Evolutionary conservation across 169 alveolate genomes (phyloP).

Genomic region (Plasmodium cynomolgi): DNA sequence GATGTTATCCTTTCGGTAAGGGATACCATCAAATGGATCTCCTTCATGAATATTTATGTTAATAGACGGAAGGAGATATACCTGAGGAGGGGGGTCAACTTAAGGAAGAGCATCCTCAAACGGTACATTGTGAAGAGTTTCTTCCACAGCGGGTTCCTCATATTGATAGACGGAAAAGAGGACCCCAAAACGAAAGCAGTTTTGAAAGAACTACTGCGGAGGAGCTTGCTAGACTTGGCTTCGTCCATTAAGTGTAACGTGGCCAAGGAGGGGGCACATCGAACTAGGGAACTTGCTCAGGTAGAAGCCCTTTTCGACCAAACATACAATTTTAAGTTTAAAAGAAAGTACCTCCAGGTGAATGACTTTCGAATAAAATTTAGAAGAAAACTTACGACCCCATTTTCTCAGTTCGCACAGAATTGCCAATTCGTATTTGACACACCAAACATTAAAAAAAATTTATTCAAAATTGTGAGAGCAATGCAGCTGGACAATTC

Average conservation of each 20-base stretch:
- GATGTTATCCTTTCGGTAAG: conserved; percentile 25
- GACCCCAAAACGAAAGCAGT: conserved; percentile 14
- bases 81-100: background rate
- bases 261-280: background rate
- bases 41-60: conserved; percentile 44
- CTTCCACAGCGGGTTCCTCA: conserved; percentile 70
- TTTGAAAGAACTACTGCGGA: conserved; percentile 2
- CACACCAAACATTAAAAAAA: conserved; percentile 91
- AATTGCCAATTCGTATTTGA: conserved; percentile 87
- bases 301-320: background rate
- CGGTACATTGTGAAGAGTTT: conserved; percentile 4
- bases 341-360: conserved; percentile 2
- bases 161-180: conserved; percentile 67
- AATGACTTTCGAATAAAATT: conserved; percentile 43
- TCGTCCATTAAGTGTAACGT: conserved; percentile 1
- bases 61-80: background rate
- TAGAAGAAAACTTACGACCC: background rate
- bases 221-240: conserved; percentile 14
- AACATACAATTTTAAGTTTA: conserved; percentile 14
- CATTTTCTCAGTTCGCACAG: background rate
- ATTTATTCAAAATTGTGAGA: conserved; percentile 91
- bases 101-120: background rate
- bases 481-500: conserved; percentile 93
- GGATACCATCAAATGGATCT: conserved; percentile 47
- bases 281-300: background rate